A percentile compares a stretch with the other conserved stretches of the same genome.
Conservation (phyloP, 83 land plant species). For the Isoetes engelmannii region DNA sequence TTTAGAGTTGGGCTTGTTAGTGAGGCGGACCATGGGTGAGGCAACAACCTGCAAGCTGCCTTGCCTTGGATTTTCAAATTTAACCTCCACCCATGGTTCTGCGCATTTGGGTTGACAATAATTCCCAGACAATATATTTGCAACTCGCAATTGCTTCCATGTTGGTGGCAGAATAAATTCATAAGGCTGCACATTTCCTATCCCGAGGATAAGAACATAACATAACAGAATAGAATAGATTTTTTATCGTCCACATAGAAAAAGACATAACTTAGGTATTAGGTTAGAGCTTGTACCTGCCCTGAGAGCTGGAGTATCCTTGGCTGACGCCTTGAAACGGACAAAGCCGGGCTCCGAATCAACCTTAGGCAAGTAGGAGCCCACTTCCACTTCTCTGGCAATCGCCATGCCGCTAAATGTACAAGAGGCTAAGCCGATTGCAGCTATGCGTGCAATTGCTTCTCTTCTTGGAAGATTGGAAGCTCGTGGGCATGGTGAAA, state of each 20-base stretch:
- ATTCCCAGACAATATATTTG: slow-evolving; percentile 91
- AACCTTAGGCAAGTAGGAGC: slow-evolving; percentile 68
- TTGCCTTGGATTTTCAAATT: slow-evolving; percentile 80
- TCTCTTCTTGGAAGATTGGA: background rate
- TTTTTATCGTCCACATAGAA: background rate
- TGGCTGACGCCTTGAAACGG: slow-evolving; percentile 68
- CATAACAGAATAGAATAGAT: background rate
- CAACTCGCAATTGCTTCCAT: slow-evolving; percentile 84
- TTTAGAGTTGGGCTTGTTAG: slow-evolving; percentile 85
- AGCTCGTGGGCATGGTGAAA: too few species aligned
- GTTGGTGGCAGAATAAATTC: slow-evolving; percentile 83
- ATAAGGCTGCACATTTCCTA: slow-evolving; percentile 96
- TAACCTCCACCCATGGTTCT: slow-evolving; percentile 98
- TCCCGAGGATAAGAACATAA: background rate
- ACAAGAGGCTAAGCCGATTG: background rate
- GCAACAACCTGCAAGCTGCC: slow-evolving; percentile 91
- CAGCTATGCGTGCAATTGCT: slow-evolving; percentile 8
- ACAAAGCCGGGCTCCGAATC: slow-evolving; percentile 62
- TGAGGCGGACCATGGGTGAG: slow-evolving; percentile 91
- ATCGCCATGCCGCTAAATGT: slow-evolving; percentile 12
- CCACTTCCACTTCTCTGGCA: slow-evolving; percentile 57
- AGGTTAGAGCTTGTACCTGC: slow-evolving; percentile 48
- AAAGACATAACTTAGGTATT: background rate
- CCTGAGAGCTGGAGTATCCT: slow-evolving; percentile 96
- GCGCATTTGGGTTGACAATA: slow-evolving; percentile 99